These are phyloP conservation scores for Phlegmacium glaucopus DNA, from an alignment of 768 basidiomycete species.

Conservation along the genomic window DNA sequence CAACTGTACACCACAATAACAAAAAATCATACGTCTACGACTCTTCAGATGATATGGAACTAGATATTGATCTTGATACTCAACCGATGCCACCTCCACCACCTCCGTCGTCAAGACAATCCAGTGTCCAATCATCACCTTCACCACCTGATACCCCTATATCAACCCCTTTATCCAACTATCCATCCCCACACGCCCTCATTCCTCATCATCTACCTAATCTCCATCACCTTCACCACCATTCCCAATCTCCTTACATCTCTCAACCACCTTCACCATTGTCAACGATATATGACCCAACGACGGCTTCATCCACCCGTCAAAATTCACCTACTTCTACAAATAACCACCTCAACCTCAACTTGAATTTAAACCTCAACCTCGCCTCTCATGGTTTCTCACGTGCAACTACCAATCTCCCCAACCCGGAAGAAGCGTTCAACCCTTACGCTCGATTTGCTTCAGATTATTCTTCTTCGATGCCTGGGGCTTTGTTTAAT, in stretches of 20 bases:
- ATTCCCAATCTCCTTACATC: slow-evolving; percentile 31
- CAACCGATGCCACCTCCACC: slow-evolving; percentile 25
- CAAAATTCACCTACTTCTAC: slow-evolving; percentile 28
- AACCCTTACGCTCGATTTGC: slow-evolving; percentile 66
- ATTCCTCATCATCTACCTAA: slow-evolving; percentile 23
- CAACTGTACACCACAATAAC: slow-evolving; percentile 25
- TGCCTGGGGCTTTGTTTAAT: slow-evolving; percentile 56
- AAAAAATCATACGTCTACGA: slow-evolving; percentile 50
- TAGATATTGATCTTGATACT: slow-evolving; percentile 59
- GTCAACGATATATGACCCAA: slow-evolving; percentile 33
- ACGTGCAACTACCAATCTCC: slow-evolving; percentile 18
- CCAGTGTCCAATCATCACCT: slow-evolving; percentile 29
- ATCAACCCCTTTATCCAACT: slow-evolving; percentile 44
- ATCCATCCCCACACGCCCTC: slow-evolving; percentile 34
- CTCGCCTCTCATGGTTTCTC: slow-evolving; percentile 12
- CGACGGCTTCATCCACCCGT: slow-evolving; percentile 30
- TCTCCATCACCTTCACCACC: slow-evolving; percentile 23
- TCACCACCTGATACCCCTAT: slow-evolving; percentile 50
- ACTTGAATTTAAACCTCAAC: slow-evolving; percentile 23
- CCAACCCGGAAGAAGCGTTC: slow-evolving; percentile 53
- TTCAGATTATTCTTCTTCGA: slow-evolving; percentile 55
- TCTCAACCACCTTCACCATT: slow-evolving; percentile 48
- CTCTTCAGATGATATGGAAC: slow-evolving; percentile 73
- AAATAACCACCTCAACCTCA: slow-evolving; percentile 11
- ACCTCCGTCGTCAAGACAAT: slow-evolving; percentile 17